Evolutionary conservation across 768 basidiomycete species (phyloP), one percentile per base, ranked within the genome.

Genomic region (Tricholoma sp.): DNA sequence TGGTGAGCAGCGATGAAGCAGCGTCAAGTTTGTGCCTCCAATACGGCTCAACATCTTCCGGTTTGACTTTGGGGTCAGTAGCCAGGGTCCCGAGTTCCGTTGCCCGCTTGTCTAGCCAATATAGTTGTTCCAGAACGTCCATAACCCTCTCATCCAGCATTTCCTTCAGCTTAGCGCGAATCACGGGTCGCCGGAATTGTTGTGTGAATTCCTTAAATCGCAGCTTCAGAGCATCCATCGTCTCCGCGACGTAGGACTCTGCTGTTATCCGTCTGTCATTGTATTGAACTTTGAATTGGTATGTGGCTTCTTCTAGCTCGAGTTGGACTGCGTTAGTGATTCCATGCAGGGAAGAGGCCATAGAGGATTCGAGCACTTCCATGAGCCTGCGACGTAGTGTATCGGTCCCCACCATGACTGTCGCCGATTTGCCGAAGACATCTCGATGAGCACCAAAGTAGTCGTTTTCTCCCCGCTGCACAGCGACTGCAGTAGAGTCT

Each of bases 221-320:
- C 0, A 81, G 80, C 74, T 99, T 99, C 59, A 99, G 83, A 6
- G 82, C 77, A 66, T 99, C 97, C 72, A 98, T 88, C 2, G 95
- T 94, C 73, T 98, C 97, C 6, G 97, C 95, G 49, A 99, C 92
- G 68, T 99, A 99, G 1, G 93, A 94, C 70, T 99, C 97, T 10
- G 97, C 87, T 1, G 91, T 89, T 57, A 98, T 91, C 20, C 92
- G 83, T 20, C 93, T 86, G 72, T 99, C 97, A 67, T 99, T 99
- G 74, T 92, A 93, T 69, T 95, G 89, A 2, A 99, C 97, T 73
- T 99, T 99, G 83, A 99, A 99, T 70, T 98, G 97, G 70, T 99
- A 99, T 11, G 87, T 88, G 2, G 97, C 87, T 65, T 98, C 97
- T 71, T 99, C 97, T 8, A 99, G 79, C 69, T 99, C 97, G 37